Evolutionary conservation across 192 early-diverging fungal species (phyloP).

Genomic region (Coemansia sp.): DNA sequence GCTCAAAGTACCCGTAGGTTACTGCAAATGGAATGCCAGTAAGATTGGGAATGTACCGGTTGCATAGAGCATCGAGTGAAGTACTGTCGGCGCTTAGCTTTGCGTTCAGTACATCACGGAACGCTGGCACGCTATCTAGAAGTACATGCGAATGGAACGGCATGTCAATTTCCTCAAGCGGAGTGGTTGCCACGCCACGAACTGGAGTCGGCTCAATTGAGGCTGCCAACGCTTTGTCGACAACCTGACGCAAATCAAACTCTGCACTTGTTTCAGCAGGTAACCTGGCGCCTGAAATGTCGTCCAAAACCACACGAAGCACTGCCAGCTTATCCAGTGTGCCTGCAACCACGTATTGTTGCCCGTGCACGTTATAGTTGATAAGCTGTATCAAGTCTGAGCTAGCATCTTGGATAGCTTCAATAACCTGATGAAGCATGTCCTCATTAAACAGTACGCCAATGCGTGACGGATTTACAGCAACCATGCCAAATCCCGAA

Average conservation of each 20-base stretch:
- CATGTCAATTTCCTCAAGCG: conserved; percentile 86
- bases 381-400: conserved; percentile 83
- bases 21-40: conserved; percentile 86
- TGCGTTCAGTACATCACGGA: conserved; percentile 50
- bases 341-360: conserved; percentile 94
- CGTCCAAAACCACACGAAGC: conserved; percentile 77
- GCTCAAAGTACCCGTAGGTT: conserved; percentile 70
- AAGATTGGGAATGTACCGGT: conserved; percentile 92
- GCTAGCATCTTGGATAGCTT: conserved; percentile 64
- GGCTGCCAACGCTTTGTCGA: conserved; percentile 59
- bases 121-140: conserved; percentile 73
- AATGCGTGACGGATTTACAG: conserved; percentile 87
- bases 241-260: conserved; percentile 49
- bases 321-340: conserved; percentile 74
- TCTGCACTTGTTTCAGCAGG: no score
- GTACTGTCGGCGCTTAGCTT: conserved; percentile 44
- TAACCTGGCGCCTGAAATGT: not conserved
- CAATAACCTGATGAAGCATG: conserved; percentile 62
- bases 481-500: conserved; percentile 92
- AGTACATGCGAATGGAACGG: conserved; percentile 88
- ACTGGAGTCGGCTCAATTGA: conserved; percentile 58
- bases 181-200: conserved; percentile 85
- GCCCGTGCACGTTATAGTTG: conserved; percentile 93
- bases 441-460: conserved; percentile 67
- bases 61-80: conserved; percentile 63